Evolutionary conservation across 192 early-diverging fungal species (phyloP), one percentile per base, ranked within the genome.

Genomic region (Pilobolus umbonatus): DNA sequence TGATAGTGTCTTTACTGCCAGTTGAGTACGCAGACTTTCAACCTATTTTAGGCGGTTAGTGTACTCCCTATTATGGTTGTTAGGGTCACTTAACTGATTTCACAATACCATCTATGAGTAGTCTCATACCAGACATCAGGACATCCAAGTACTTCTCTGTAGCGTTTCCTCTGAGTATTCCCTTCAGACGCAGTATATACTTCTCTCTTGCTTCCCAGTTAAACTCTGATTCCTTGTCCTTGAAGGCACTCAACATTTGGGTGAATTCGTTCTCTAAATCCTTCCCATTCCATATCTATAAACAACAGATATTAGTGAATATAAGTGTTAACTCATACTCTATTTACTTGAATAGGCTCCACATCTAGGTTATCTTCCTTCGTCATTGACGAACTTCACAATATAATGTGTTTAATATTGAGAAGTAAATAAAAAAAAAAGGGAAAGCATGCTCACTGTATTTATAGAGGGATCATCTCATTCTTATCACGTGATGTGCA

Each of bases 171-270:
- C 60, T 44, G 15, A 73, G 38, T 25, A 73, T 36, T 26, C 65
- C 61, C 29, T 65, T 40, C 10, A 73, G 54, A 28, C 57, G 61
- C 28, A 50, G 45, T 46, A 67, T 62, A 19, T 24, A 26, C 29
- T 46, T 67, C 28, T 73, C 61, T 53, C 71, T 43, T 7, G 55
- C 31, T 21, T 73, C 65, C 71, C 71, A 73, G 32, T 73, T 67
- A 28, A 45, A 32, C 62, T 73, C 71, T 5, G 65, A 55, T 56
- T 73, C 71, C 40, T 61, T 73, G 45, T 64, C 54, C 28, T 50
- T 40, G n/a, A 56, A 71, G 10, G 31, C n/a, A 22, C 42, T 48
- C 35, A 52, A 38, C 40, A 71, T 71, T 10, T 19, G 22, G 25
- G 49, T 25, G 15, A 60, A 15, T 28, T 61, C 53, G 15, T 39